A percentile compares a stretch with the other conserved stretches of the same genome.
These are phyloP conservation scores for Pestalotiopsis fici DNA, from an alignment of 2,329 filamentous ascomycete species.

Conservation along the genomic window DNA sequence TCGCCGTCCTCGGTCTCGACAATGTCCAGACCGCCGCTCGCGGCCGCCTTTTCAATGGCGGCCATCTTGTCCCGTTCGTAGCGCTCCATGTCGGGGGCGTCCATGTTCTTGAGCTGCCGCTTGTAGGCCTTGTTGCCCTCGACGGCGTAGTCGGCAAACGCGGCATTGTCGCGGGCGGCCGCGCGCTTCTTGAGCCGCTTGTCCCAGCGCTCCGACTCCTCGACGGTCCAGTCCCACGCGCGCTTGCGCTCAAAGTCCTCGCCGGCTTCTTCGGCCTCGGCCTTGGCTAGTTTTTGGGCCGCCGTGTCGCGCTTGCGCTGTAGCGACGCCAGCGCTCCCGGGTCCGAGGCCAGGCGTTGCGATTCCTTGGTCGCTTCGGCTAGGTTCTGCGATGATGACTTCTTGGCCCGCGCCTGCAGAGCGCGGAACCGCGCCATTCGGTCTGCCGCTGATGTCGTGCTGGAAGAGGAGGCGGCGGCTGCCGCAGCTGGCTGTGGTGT, in stretches of 20 bases:
- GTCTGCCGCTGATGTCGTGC: constrained; percentile 55
- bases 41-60: constrained; percentile 82
- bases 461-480: constrained; percentile 25
- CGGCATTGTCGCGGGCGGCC: constrained; percentile 77
- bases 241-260: constrained; percentile 97
- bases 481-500: constrained; percentile 27
- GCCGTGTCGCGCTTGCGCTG: constrained; percentile 85
- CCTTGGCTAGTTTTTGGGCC: constrained; percentile 89
- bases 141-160: constrained; percentile 85
- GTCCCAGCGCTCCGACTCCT: constrained; percentile 95
- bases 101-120: constrained; percentile 76
- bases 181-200: constrained; percentile 84
- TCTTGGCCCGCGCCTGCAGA: constrained; percentile 78
- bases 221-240: constrained; percentile 97
- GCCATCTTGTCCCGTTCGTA: constrained; percentile 87
- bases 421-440: constrained; percentile 83
- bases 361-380: constrained; percentile 84
- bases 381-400: constrained; percentile 72
- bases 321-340: constrained; percentile 74
- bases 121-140: constrained; percentile 95
- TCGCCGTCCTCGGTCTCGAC: constrained; percentile 96
- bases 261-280: constrained; percentile 80
- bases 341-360: constrained; percentile 76
- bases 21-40: constrained; percentile 83
- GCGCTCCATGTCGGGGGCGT: constrained; percentile 71